Evolutionary conservation across 257 asterid species (phyloP), one percentile per base, ranked within the genome.

Genomic region (Fraxinus anomala): DNA sequence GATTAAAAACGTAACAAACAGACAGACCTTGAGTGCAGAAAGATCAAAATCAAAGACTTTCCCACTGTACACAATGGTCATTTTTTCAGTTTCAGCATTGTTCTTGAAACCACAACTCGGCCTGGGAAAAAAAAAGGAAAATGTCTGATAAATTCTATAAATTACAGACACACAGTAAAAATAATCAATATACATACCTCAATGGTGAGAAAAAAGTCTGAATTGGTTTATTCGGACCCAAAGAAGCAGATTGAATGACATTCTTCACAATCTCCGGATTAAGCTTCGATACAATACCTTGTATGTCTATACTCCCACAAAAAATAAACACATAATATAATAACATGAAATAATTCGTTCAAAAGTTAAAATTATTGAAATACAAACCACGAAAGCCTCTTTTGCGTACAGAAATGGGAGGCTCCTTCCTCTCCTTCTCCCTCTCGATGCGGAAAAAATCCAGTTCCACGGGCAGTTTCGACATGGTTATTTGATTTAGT

Each of bases 41-140:
- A 80, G 72, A 56, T 80, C 79, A 61, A 68, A 74, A 54, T 74
- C 76, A 6, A 70, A 33, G 11, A 80, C 76, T 4, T 61, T 70
- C 26, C 83, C 83, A n/a, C 74, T 74, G 70, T 73, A 80, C 79
- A 74, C 74, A 42, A 80, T 80, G 6, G 83, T 80, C 70, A 80
- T 33, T 5, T 79, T 36, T 21, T 75, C 79, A 8, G 74, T 73
- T 39, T 63, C 73, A 31, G n/a, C 63, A 39, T 24, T 66, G 31
- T 28, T 61, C 14, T 72, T 33, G 40, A 11, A 2, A 26, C 26
- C 33, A 67, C 28, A 65, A 42, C 42, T 31, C 28, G 44, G 72
- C 42, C 39, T 66, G 63, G 47, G 44, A 63, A 23, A 36, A 65
- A 24, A 47, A 30, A 2, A 3, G 30, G 63, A 14, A 65, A n/a